Evolutionary conservation across 345 rosid species (phyloP), one percentile per base, ranked within the genome.

Genomic region (Populus alba): DNA sequence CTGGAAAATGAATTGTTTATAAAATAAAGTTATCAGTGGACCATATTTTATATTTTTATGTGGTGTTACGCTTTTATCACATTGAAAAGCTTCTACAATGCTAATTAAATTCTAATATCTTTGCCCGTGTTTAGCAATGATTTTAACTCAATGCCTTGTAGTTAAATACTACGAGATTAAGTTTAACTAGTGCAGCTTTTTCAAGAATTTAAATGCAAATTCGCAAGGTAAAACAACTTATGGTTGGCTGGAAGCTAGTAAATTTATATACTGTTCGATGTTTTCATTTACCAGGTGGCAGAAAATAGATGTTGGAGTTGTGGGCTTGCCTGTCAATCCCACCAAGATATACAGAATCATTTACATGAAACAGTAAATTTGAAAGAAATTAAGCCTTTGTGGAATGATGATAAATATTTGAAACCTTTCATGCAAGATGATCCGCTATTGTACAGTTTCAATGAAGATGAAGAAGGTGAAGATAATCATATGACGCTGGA

Each of bases 401-500:
- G 87, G 86, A 88, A 82, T 31, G 87, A 88, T 51, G 97, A 94
- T 33, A 89, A 79, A 75, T 92, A 89, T 83, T 80, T 94, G 69
- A 92, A 87, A 80, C 99, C 98, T 76, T 86, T 91, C 82, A 85
- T 84, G 85, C 87, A 83, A 80, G 91, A 96, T 79, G 99, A 94
- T 88, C 74, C 94, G 18, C 94, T 96, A 71, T 77, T 96, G 75
- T 92, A 90, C 83, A 89, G 95, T 79, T 94, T 94, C 63, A 83
- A 72, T 13, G 98, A 89, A 70, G 97, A 87, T 57, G 98, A 89
- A 69, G 97, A 87, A 62, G 91, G 79, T 29, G 99, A 89, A 80
- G 91, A 88, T 68, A 93, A 89, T 47, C 76, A 43, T 53, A 72
- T 77, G 37, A 67, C 74, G 31, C 75, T 81, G 1, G 74, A 87